Conservation (phyloP, 257 asterid species). For the Cordia subcordata region DNA sequence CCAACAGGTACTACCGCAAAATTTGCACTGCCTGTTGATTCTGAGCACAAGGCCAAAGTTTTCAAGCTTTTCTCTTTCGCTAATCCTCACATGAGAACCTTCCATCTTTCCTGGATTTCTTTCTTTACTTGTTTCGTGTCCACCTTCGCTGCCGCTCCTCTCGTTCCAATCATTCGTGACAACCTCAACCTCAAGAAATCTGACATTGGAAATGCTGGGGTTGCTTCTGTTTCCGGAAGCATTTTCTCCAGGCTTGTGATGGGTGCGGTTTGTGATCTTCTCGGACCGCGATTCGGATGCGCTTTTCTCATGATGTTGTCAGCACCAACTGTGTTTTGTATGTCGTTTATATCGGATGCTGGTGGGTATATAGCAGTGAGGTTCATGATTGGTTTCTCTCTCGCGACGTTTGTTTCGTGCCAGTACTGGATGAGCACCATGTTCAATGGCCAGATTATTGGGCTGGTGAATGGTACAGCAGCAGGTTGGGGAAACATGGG, state of each 20-base stretch:
- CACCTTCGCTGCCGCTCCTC: conserved; percentile 63
- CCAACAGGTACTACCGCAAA: conserved; percentile 41
- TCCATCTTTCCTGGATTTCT: conserved; percentile 59
- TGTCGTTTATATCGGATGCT: conserved; percentile 37
- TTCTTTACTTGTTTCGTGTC: conserved; percentile 57
- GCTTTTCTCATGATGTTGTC: conserved; percentile 50
- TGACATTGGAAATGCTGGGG: conserved; percentile 60
- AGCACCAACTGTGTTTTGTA: conserved; percentile 57
- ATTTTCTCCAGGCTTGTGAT: conserved; percentile 58
- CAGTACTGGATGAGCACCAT: conserved; percentile 64
- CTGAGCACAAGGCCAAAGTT: conserved; percentile 55
- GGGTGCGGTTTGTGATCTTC: conserved; percentile 55
- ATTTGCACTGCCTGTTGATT: conserved; percentile 52
- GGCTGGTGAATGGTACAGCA: conserved; percentile 53
- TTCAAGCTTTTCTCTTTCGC: conserved; percentile 50
- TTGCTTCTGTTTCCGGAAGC: conserved; percentile 63
- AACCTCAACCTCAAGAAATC: conserved; percentile 38
- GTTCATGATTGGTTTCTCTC: conserved; percentile 59
- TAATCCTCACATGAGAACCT: conserved; percentile 54
- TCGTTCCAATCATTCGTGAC: conserved; percentile 58
- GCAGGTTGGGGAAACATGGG: conserved; percentile 84
- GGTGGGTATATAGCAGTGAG: conserved; percentile 46
- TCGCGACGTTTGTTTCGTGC: conserved; percentile 71
- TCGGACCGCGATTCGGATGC: conserved; percentile 59
- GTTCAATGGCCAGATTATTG: conserved; percentile 50